Evolutionary conservation across 139 green algal genomes (phyloP), one percentile per base, ranked within the genome.

Genomic region (Chlamydomonas asymmetrica): DNA sequence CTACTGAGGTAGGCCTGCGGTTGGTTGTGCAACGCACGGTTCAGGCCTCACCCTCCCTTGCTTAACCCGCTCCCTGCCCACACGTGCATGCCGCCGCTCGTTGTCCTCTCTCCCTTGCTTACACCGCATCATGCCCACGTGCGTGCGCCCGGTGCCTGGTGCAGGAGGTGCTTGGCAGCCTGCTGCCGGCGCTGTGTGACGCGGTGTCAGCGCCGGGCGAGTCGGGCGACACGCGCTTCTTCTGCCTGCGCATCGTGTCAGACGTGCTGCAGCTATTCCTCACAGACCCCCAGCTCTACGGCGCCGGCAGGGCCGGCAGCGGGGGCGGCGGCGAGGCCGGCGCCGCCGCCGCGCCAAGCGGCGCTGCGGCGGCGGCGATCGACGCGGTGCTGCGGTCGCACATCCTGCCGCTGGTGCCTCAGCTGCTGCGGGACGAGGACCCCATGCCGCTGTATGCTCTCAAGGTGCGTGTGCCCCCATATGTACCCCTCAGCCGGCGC

Each of bases 401-500:
- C 63, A 76, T 97, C 23, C 82, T 97, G 49, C 92, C 92, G 9
- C 79, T 96, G 68, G 86, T 95, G 68, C 91, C 90, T 5, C 74
- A 62, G 49, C 86, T 98, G 81, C 81, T 98, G 49, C 43, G 66
- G 1, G 90, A 96, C 39, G 85, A 95, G 71, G 91, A 94, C 68
- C 94, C 94, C 52, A 96, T 98, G 80, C 94, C 94, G 1, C 83
- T 97, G 62, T 97, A 95, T 75, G 90, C 93, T 0, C 85, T 97
- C 2, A 98, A 97, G 89, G 84, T 98, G 60, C 57, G 92, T 6
- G 27, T 52, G 29, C 9, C 57, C n/a, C n/a, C n/a, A n/a, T n/a
- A n/a, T n/a, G n/a, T n/a, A n/a, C n/a, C n/a, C n/a, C n/a, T n/a
- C n/a, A n/a, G n/a, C n/a, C n/a, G n/a, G n/a, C n/a, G n/a, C n/a